Conservation (phyloP, 768 basidiomycete species). For the Mycena latifolia region DNA sequence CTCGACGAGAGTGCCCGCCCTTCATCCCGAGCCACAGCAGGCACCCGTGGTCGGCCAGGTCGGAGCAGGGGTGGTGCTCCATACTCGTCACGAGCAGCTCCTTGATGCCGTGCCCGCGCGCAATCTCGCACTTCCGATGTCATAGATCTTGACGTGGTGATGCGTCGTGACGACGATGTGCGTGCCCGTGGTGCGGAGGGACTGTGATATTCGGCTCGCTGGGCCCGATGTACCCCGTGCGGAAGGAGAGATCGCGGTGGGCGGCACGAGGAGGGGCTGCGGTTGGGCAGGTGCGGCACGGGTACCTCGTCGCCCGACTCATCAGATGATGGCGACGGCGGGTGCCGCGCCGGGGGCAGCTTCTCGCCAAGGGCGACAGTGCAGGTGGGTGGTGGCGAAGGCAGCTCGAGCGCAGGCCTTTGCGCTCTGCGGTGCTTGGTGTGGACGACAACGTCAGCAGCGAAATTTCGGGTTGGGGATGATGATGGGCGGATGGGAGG, state of each 20-base stretch:
- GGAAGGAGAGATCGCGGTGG: constrained; percentile 57
- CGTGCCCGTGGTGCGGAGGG: constrained; percentile 66
- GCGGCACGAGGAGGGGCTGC: constrained; percentile 73
- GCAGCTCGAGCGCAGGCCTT: constrained; percentile 51
- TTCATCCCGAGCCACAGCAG: constrained; percentile 91
- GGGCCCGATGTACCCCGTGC: constrained; percentile 45
- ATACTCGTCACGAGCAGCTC: constrained; percentile 81
- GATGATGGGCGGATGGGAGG: constrained; percentile 42
- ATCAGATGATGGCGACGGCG: constrained; percentile 57
- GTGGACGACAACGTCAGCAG: constrained; percentile 38
- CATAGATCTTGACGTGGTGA: constrained; percentile 74
- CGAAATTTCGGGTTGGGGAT: constrained; percentile 35
- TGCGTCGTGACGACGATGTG: constrained; percentile 68
- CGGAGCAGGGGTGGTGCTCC: constrained; percentile 74
- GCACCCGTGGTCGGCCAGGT: constrained; percentile 64
- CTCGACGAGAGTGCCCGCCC: constrained; percentile 89
- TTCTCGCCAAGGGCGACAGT: constrained; percentile 78
- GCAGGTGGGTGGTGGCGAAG: constrained; percentile 82
- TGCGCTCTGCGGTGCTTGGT: constrained; percentile 48
- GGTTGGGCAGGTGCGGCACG: constrained; percentile 69
- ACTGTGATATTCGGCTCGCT: constrained; percentile 68
- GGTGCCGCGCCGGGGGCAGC: constrained; percentile 71
- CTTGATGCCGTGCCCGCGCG: constrained; percentile 56
- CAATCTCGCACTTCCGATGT: constrained; percentile 70
- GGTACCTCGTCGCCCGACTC: constrained; percentile 66